A percentile compares a stretch with the other conserved stretches of the same genome.
phyloP scores from a whole-genome alignment of 805 yeast species.

The Lipomyces lipofer region DNA sequence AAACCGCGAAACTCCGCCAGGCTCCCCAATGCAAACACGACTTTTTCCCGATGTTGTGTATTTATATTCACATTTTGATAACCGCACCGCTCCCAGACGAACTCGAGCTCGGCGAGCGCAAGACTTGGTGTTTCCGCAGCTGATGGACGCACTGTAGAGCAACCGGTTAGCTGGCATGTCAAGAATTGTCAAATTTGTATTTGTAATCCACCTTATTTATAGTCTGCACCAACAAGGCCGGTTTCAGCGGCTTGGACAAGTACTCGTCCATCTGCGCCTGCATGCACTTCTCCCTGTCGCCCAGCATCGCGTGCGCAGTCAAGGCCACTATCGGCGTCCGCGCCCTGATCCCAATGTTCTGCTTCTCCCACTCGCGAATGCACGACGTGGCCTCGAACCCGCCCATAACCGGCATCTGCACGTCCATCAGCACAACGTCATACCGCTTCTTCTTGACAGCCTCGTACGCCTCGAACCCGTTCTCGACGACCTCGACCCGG shows the following conservation, averaged over 20 bases:
- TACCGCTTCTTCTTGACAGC: conserved; percentile 66
- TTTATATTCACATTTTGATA: too few species aligned
- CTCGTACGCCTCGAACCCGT: conserved; percentile 79
- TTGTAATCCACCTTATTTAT: conserved; percentile 53
- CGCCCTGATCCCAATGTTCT: conserved; percentile 68
- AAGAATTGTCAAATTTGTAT: background rate
- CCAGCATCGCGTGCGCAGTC: conserved; percentile 93
- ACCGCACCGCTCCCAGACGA: too few species aligned
- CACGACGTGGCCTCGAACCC: conserved; percentile 89
- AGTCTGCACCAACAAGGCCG: conserved; percentile 77
- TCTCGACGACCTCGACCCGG: conserved; percentile 78
- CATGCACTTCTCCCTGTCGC: conserved; percentile 82
- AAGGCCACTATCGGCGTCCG: conserved; percentile 86
- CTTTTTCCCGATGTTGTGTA: too few species aligned
- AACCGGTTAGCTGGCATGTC: background rate
- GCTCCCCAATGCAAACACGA: too few species aligned
- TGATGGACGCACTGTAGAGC: conserved; percentile 23
- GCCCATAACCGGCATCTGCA: conserved; percentile 95
- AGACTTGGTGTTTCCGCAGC: conserved; percentile 12
- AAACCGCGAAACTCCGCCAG: too few species aligned
- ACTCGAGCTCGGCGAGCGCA: background rate
- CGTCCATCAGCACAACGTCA: conserved; percentile 88
- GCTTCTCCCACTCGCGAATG: conserved; percentile 85
- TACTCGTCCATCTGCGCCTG: conserved; percentile 93
- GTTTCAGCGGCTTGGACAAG: conserved; percentile 83